These are phyloP conservation scores for Ogataea hybrid DNA, from an alignment of 1,139 yeast genomes.

Conservation along the genomic window DNA sequence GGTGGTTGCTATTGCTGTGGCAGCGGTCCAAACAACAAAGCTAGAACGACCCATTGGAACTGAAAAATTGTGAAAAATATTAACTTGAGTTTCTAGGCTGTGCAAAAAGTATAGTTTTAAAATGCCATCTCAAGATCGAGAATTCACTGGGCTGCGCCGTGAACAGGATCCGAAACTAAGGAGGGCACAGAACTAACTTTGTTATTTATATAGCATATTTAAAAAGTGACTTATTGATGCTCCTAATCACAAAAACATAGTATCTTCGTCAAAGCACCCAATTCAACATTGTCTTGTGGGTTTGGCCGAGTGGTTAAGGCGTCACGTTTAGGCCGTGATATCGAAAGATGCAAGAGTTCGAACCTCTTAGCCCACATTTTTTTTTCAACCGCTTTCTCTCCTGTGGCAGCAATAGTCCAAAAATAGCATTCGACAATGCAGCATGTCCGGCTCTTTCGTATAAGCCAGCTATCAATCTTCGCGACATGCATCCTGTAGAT, in stretches of 20 bases:
- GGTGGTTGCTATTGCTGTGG: conserved; percentile 17
- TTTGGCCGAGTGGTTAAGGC: conserved; percentile 30
- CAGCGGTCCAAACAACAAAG: conserved; percentile 15
- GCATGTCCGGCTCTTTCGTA: neutral
- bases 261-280: neutral
- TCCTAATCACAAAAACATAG: no score
- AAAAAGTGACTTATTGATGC: no score
- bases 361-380: conserved; percentile 35
- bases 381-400: neutral
- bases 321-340: conserved; percentile 33
- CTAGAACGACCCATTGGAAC: conserved; percentile 5
- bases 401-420: conserved; percentile 11
- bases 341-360: conserved; percentile 36
- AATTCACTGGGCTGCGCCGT: neutral
- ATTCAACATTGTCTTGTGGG: conserved; percentile 15
- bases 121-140: neutral
- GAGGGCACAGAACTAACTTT: neutral
- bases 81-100: neutral
- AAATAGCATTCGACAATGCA: conserved; percentile 7
- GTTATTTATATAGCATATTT: no score
- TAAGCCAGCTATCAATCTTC: neutral
- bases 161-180: neutral
- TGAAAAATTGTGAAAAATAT: neutral
- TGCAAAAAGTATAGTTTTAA: neutral
- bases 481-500: neutral